Conservation (phyloP, 2,329 filamentous ascomycete genomes). For the Fusarium sulawesiense region DNA sequence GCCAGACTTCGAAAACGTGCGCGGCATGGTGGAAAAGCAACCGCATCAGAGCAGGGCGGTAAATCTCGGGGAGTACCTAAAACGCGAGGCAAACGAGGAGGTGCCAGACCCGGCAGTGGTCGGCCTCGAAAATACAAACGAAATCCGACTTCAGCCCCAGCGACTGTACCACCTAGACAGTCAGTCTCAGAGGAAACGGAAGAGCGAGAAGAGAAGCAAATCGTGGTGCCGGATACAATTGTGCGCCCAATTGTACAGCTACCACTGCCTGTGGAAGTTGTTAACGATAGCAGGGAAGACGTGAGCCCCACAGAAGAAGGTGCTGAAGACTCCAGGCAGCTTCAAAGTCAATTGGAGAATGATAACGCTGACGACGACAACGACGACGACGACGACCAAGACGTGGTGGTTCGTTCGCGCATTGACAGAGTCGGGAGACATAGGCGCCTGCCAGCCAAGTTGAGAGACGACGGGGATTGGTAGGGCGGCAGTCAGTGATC, state of each 20-base stretch:
- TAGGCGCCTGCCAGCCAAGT: conserved; percentile 52
- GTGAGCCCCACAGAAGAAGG: conserved; percentile 48
- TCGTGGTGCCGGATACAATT: conserved; percentile 24
- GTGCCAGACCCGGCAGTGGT: conserved; percentile 54
- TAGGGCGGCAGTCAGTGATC: conserved; percentile 27
- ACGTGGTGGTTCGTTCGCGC: conserved; percentile 46
- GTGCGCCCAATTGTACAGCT: conserved; percentile 17
- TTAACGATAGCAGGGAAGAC: conserved; percentile 43
- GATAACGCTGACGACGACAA: conserved; percentile 48
- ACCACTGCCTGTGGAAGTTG: conserved; percentile 7
- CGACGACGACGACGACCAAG: conserved; percentile 49
- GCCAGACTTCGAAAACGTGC: conserved; percentile 46
- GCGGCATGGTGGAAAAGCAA: conserved; percentile 28
- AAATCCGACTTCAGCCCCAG: conserved; percentile 25
- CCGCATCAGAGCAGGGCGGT: conserved; percentile 12
- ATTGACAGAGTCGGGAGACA: conserved; percentile 45
- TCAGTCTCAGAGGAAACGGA: conserved; percentile 19
- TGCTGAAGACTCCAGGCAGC: conserved; percentile 25
- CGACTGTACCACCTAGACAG: conserved; percentile 4
- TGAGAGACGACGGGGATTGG: conserved; percentile 49
- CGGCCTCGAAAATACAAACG: conserved; percentile 55
- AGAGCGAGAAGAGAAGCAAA: conserved; percentile 22
- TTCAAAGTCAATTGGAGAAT: conserved; percentile 38
- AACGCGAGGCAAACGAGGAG: conserved; percentile 52
- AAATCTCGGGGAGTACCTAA: conserved; percentile 45